phyloP scores from a whole-genome alignment of 441 rosid genomes.

The Eruca vesicaria region DNA sequence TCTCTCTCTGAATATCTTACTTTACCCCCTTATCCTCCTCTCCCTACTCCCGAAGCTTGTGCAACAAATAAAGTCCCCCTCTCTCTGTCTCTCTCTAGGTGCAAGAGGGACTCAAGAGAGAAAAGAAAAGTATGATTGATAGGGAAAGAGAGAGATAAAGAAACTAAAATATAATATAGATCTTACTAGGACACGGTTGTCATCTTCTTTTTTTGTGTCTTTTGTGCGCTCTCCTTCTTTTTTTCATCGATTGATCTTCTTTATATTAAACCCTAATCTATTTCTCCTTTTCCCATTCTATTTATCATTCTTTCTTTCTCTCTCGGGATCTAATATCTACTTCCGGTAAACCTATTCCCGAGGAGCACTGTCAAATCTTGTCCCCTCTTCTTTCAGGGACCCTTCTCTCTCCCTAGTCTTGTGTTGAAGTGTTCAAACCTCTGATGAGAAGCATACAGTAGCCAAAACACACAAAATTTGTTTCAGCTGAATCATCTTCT shows the following conservation, averaged over 20 bases:
- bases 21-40: constrained; percentile 42
- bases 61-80: constrained; percentile 57
- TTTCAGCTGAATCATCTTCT: constrained; percentile 42
- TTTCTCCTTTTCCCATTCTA: constrained; percentile 49
- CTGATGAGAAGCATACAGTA: constrained; percentile 23
- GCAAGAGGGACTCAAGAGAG: constrained; percentile 8
- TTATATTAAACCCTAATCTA: constrained; percentile 65
- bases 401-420: constrained; percentile 23
- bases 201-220: constrained; percentile 28
- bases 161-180: constrained; percentile 33
- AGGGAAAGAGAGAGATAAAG: constrained; percentile 21
- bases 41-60: constrained; percentile 56
- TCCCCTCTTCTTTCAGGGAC: constrained; percentile 38
- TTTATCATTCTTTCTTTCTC: constrained; percentile 18
- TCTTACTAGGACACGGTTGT: constrained; percentile 66
- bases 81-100: constrained; percentile 22
- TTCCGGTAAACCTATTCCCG: constrained; percentile 31
- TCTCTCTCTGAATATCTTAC: constrained; percentile 33
- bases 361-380: constrained; percentile 37
- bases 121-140: constrained; percentile 18
- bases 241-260: constrained; percentile 35
- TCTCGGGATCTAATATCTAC: constrained; percentile 38
- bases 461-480: constrained; percentile 9
- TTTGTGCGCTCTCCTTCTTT: constrained; percentile 16
- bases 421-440: constrained; percentile 10